Conservation (phyloP, 2,329 filamentous ascomycete genomes). For the Paecilomyces dactylethromorphus region DNA sequence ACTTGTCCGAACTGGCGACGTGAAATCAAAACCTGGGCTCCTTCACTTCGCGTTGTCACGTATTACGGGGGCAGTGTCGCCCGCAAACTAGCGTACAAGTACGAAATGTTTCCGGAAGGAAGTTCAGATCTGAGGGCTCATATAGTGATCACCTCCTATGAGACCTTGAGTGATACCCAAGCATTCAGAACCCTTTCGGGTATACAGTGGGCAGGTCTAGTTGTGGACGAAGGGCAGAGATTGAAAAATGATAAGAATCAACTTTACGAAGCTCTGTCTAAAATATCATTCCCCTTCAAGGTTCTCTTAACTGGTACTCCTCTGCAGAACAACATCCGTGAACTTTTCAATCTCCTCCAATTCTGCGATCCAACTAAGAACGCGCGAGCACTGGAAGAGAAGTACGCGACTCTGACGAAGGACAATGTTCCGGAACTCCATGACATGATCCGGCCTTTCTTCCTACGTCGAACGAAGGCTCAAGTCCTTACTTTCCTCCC, state of each 20-base stretch:
- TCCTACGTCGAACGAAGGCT: slow-evolving; percentile 74
- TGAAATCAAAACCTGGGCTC: slow-evolving; percentile 91
- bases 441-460: slow-evolving; percentile 68
- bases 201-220: slow-evolving; percentile 77
- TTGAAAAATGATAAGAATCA: slow-evolving; percentile 87
- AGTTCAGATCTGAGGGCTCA: slow-evolving; percentile 71
- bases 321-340: slow-evolving; percentile 75
- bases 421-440: slow-evolving; percentile 79
- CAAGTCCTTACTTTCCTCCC: slow-evolving; percentile 88
- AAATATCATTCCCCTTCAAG: slow-evolving; percentile 73
- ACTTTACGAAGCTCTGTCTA: slow-evolving; percentile 67
- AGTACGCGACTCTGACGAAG: slow-evolving; percentile 71
- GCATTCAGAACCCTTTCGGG: slow-evolving; percentile 59
- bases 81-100: slow-evolving; percentile 68
- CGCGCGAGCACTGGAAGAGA: slow-evolving; percentile 65
- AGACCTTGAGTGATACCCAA: slow-evolving; percentile 70
- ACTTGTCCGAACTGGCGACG: slow-evolving; percentile 97
- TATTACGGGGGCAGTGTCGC: slow-evolving; percentile 76
- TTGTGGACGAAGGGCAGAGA: slow-evolving; percentile 92
- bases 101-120: slow-evolving; percentile 71
- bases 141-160: slow-evolving; percentile 91
- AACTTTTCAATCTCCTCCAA: slow-evolving; percentile 93
- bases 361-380: slow-evolving; percentile 72
- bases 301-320: slow-evolving; percentile 84
- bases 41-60: slow-evolving; percentile 77